Evolutionary conservation across 345 rosid species (phyloP).

Genomic region (Hirschfeldia incana): DNA sequence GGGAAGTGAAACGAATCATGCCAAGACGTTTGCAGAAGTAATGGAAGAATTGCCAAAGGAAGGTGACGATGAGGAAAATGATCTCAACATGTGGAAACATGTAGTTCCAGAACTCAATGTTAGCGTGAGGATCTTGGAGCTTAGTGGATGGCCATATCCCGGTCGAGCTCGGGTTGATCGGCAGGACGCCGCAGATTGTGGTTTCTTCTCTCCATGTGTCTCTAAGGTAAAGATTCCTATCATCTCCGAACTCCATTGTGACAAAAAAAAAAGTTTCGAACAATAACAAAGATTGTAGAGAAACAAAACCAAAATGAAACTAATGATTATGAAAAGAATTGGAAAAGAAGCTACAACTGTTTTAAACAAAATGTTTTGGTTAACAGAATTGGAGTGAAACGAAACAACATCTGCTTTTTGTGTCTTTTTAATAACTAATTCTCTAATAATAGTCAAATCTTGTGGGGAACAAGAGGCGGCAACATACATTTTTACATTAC

Average conservation of each 20-base stretch:
- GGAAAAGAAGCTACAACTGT: slow-evolving; percentile 15
- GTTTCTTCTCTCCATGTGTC: slow-evolving; percentile 37
- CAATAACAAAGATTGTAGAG: slow-evolving; percentile 15
- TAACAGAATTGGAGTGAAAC: slow-evolving; percentile 25
- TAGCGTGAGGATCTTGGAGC: slow-evolving; percentile 8
- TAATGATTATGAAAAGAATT: neutral
- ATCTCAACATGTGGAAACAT: slow-evolving; percentile 34
- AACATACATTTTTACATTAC: slow-evolving; percentile 1
- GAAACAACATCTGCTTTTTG: slow-evolving; percentile 23
- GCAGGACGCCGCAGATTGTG: slow-evolving; percentile 26
- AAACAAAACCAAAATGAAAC: neutral
- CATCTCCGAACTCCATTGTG: slow-evolving; percentile 29
- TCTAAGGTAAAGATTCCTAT: slow-evolving; percentile 35
- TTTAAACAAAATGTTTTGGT: neutral
- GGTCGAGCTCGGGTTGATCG: slow-evolving; percentile 30
- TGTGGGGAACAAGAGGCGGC: slow-evolving; percentile 23
- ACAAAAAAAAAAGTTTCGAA: neutral
- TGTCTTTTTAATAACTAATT: neutral
- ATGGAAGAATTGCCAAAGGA: slow-evolving; percentile 37
- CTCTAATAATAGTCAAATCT: slow-evolving; percentile 24
- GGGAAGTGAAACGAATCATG: slow-evolving; percentile 39
- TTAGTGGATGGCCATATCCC: slow-evolving; percentile 34
- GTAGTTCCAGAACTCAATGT: slow-evolving; percentile 33
- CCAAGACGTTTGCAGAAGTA: slow-evolving; percentile 33
- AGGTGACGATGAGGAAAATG: slow-evolving; percentile 22